Conservation (phyloP, 2,329 filamentous ascomycete genomes). For the Sclerotinia glacialis region DNA sequence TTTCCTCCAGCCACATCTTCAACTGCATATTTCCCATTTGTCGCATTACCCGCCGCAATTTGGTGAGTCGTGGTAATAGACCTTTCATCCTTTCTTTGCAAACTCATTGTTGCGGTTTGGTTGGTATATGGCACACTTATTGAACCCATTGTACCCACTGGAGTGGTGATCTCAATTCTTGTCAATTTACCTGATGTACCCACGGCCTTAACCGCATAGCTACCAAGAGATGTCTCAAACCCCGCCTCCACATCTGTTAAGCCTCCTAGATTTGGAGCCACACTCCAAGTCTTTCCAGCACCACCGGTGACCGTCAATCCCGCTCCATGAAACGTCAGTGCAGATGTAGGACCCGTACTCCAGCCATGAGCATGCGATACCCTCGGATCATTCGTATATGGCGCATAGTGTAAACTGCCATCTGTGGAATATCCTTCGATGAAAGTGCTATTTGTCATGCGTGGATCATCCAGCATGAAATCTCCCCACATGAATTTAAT, state of each 20-base stretch:
- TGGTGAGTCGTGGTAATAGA: background rate
- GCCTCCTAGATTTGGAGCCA: constrained; percentile 45
- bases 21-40: background rate
- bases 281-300: constrained; percentile 41
- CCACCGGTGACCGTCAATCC: constrained; percentile 43
- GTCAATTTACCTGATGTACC: background rate
- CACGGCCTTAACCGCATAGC: constrained; percentile 37
- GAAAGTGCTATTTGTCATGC: constrained; percentile 57
- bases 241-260: constrained; percentile 43
- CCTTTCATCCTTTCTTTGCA: background rate
- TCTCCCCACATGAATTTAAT: constrained; percentile 58
- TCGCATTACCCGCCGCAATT: background rate
- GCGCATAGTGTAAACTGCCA: constrained; percentile 51
- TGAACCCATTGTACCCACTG: background rate
- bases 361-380: constrained; percentile 52
- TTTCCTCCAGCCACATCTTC: constrained; percentile 1
- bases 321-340: constrained; percentile 46
- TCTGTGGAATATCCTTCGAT: constrained; percentile 58
- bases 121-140: constrained; percentile 5
- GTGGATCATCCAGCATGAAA: constrained; percentile 53
- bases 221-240: constrained; percentile 43
- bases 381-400: constrained; percentile 42
- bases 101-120: background rate
- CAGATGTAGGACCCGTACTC: constrained; percentile 49
- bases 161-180: background rate